phyloP scores from a whole-genome alignment of 192 early-diverging fungal genomes.

The Martensiomyces pterosporus region DNA sequence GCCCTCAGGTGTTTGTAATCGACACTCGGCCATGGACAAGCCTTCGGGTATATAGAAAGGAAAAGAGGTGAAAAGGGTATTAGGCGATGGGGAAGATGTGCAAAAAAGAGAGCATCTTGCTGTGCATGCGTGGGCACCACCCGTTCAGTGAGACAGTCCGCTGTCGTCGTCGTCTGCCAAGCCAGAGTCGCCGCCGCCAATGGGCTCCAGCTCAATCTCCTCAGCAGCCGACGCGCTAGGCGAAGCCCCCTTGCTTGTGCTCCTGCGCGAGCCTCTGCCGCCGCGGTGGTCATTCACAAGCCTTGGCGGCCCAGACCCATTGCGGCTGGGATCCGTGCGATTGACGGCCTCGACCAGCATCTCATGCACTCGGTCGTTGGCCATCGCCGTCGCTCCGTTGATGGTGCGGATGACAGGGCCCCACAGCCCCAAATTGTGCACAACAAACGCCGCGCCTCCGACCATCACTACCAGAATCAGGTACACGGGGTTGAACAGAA shows the following conservation, averaged over 20 bases:
- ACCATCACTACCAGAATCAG: slow-evolving; percentile 61
- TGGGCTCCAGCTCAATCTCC: slow-evolving; percentile 32
- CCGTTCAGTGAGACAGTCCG: too few species aligned
- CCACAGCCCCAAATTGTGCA: slow-evolving; percentile 64
- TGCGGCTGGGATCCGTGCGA: slow-evolving; percentile 40
- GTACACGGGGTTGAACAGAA: slow-evolving; percentile 84
- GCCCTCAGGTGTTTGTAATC: too few species aligned
- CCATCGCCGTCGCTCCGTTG: slow-evolving; percentile 38
- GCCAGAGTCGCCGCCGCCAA: too few species aligned
- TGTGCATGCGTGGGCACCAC: too few species aligned
- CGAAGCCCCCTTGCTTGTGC: not conserved
- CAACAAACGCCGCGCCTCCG: slow-evolving; percentile 54
- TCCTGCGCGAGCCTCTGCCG: not conserved
- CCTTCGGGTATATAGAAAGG: too few species aligned
- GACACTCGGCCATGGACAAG: too few species aligned
- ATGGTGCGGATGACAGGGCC: slow-evolving; percentile 57
- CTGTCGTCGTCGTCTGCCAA: too few species aligned
- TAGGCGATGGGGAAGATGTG: too few species aligned
- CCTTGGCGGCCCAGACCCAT: not conserved
- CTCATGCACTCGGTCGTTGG: slow-evolving; percentile 45
- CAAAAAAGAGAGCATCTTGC: too few species aligned
- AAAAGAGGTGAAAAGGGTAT: too few species aligned
- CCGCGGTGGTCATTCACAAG: not conserved
- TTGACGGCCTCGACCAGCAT: slow-evolving; percentile 50
- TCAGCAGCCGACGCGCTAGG: not conserved